Percentiles rank a stretch among this genome's conserved stretches.
Evolutionary conservation across 1,284 basidiomycete genomes (phyloP).

Genomic region (Melampsora medusae): DNA sequence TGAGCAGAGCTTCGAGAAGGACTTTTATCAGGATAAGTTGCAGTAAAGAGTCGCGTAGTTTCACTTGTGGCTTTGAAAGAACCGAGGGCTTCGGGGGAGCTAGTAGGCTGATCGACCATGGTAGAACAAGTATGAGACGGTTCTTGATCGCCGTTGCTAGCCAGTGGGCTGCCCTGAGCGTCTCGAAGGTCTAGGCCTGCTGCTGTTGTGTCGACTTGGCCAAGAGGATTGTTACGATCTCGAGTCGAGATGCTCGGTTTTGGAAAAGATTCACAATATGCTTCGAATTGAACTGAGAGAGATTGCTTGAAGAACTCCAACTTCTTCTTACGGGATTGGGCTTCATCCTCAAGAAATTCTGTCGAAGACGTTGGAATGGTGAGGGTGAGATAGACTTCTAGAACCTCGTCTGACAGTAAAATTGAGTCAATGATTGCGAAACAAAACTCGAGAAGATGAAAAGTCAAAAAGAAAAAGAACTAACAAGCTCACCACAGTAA

Average conservation of each 20-base stretch:
- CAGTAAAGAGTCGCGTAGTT: not conserved
- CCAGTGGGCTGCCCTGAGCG: too few species aligned
- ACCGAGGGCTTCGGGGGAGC: too few species aligned
- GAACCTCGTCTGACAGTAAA: slow-evolving; percentile 4
- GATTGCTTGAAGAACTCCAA: not conserved
- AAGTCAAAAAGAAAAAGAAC: not conserved
- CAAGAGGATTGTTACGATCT: too few species aligned
- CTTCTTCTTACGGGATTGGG: not conserved
- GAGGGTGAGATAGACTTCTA: slow-evolving; percentile 1
- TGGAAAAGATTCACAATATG: not conserved
- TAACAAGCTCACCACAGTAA: slow-evolving; percentile 7
- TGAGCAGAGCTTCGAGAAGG: too few species aligned
- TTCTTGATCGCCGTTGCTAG: too few species aligned
- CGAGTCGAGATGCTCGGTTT: not conserved
- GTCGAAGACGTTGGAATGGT: not conserved
- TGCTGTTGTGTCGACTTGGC: too few species aligned
- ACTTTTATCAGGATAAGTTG: not conserved
- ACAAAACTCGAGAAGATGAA: not conserved
- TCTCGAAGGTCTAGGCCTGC: too few species aligned
- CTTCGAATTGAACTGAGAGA: not conserved
- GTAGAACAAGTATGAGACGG: too few species aligned
- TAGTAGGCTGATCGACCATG: too few species aligned
- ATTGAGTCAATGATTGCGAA: slow-evolving; percentile 5
- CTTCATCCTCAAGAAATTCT: not conserved
- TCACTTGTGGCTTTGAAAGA: too few species aligned